phyloP scores from a whole-genome alignment of 1,284 basidiomycete genomes.

The Irpex sp. region DNA sequence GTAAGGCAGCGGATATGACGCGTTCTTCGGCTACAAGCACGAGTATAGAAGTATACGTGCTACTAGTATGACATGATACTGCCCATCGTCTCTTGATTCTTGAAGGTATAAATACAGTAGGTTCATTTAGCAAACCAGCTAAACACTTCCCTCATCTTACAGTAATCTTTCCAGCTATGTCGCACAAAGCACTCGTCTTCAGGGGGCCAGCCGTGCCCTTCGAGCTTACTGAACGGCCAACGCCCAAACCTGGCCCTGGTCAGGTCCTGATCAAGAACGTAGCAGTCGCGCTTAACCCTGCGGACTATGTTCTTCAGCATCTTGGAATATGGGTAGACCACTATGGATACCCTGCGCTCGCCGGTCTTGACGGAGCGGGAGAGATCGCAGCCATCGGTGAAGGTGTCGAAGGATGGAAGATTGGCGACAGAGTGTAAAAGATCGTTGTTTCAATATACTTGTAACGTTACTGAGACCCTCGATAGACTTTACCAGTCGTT shows the following conservation, averaged over 20 bases:
- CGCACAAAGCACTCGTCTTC: not conserved
- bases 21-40: too few species aligned
- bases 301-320: not conserved
- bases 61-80: too few species aligned
- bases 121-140: too few species aligned
- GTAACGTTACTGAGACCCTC: not conserved
- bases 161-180: not conserved
- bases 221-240: not conserved
- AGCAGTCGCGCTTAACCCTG: not conserved
- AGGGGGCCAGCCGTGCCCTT: not conserved
- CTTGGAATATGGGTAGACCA: not conserved
- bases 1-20: too few species aligned
- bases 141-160: too few species aligned
- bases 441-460: not conserved
- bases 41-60: too few species aligned
- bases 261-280: slow-evolving; percentile 1
- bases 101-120: too few species aligned
- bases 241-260: not conserved
- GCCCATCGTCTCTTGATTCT: too few species aligned
- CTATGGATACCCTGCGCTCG: not conserved
- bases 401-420: not conserved
- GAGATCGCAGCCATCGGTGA: not conserved
- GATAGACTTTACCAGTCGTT: not conserved
- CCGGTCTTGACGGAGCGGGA: not conserved
- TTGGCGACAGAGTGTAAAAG: not conserved